Evolutionary conservation across 768 basidiomycete genomes (phyloP).

Genomic region (Phylloporus rhodoxanthus): DNA sequence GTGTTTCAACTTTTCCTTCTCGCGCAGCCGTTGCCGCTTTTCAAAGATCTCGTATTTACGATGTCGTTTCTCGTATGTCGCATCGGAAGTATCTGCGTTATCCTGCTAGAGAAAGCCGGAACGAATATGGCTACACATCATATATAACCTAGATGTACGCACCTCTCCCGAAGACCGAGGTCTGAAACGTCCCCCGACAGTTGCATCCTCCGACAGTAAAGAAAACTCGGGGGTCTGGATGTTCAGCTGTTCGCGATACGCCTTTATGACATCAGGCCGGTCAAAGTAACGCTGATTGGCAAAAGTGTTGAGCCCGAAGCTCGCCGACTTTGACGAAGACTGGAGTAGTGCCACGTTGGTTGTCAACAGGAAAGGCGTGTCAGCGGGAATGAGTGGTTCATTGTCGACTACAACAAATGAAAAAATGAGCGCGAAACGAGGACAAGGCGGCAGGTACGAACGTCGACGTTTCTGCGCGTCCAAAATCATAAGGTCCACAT

Average conservation of each 20-base stretch:
- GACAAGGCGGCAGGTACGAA: conserved; percentile 35
- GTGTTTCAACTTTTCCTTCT: conserved; percentile 88
- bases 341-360: conserved; percentile 56
- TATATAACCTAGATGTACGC: conserved; percentile 27
- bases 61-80: conserved; percentile 75
- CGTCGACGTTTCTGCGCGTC: conserved; percentile 75
- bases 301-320: conserved; percentile 45
- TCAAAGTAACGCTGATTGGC: conserved; percentile 74
- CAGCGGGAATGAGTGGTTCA: conserved; percentile 62
- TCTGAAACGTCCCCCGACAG: conserved; percentile 64
- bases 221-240: conserved; percentile 78
- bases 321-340: conserved; percentile 34
- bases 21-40: conserved; percentile 76
- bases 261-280: conserved; percentile 66
- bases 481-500: conserved; percentile 77
- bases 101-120: conserved; percentile 32
- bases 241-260: conserved; percentile 59
- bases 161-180: conserved; percentile 68
- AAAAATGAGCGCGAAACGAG: conserved; percentile 17
- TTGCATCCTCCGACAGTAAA: conserved; percentile 41
- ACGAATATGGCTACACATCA: conserved; percentile 7
- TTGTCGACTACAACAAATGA: conserved; percentile 49
- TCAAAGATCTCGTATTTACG: conserved; percentile 83
- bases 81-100: conserved; percentile 68
- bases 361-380: conserved; percentile 64